A percentile compares a stretch with the other conserved stretches of the same genome.
Evolutionary conservation across 108 stramenopile species (phyloP).

Genomic region (Poteriospumella lacustris): DNA sequence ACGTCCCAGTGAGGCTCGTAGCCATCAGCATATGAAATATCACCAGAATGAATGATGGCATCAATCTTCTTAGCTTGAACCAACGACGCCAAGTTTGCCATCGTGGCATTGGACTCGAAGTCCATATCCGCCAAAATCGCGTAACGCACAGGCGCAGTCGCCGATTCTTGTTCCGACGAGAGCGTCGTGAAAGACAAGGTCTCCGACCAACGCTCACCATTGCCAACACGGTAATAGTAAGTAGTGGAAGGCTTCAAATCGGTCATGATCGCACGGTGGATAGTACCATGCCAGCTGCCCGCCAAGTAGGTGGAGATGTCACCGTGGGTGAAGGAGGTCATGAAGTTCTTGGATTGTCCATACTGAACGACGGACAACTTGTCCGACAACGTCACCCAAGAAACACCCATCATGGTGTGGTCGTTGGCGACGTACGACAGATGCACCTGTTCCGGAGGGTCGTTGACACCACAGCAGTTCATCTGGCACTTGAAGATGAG

Average conservation of each 20-base stretch:
- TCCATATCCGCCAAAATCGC: background rate
- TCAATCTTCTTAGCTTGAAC: background rate
- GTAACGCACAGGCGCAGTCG: no score
- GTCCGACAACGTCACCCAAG: background rate
- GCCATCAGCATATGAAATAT: constrained; percentile 30
- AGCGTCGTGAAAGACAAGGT: background rate
- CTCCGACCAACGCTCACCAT: background rate
- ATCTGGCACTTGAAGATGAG: background rate
- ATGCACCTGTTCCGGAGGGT: background rate
- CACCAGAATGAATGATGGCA: constrained; percentile 22
- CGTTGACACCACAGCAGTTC: background rate
- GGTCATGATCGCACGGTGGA: background rate
- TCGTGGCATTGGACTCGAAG: background rate
- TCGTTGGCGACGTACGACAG: background rate
- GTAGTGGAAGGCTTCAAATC: background rate
- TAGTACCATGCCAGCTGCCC: background rate
- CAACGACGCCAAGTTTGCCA: background rate
- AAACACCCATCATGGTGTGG: background rate
- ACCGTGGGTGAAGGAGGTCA: background rate
- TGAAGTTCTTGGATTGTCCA: background rate
- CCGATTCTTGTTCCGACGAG: background rate
- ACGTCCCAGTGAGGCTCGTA: constrained; percentile 19
- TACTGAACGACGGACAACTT: background rate
- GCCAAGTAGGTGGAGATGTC: background rate
- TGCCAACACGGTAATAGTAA: background rate